These are phyloP conservation scores for Sporothrix globosa DNA, from an alignment of 2,329 filamentous ascomycete species.

Conservation along the genomic window DNA sequence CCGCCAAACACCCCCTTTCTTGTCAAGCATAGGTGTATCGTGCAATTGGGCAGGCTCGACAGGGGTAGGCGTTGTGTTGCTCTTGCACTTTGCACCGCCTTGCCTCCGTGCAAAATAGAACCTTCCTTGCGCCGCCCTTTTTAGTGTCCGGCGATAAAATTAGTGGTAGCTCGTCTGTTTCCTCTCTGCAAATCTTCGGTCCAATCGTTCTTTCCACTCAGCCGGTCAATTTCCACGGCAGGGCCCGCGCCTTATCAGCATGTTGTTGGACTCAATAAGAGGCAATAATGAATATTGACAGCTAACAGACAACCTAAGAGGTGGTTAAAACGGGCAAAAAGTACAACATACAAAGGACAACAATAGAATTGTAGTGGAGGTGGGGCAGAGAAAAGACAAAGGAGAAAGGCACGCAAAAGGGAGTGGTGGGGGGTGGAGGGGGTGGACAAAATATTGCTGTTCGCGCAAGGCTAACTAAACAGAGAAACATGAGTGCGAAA, in stretches of 20 bases:
- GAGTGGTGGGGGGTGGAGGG: no score
- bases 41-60: not conserved
- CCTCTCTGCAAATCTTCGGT: not conserved
- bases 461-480: slow-evolving; percentile 31
- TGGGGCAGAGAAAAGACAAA: not conserved
- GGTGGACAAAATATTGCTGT: not conserved
- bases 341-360: slow-evolving; percentile 26
- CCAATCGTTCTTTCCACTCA: not conserved
- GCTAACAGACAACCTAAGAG: not conserved
- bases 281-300: not conserved
- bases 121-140: not conserved
- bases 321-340: not conserved
- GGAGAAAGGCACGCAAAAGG: not conserved
- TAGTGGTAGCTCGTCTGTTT: not conserved
- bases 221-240: slow-evolving; percentile 11
- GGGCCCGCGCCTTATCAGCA: slow-evolving; percentile 15
- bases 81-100: not conserved
- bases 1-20: not conserved
- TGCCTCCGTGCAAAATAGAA: not conserved
- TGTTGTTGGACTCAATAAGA: not conserved
- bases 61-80: not conserved
- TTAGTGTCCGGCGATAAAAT: not conserved
- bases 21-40: not conserved
- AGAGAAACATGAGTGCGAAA: not conserved
- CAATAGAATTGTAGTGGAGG: no score